These are phyloP conservation scores for Botryosphaeria dothidea DNA, from an alignment of 2,329 filamentous ascomycete species.

Conservation along the genomic window DNA sequence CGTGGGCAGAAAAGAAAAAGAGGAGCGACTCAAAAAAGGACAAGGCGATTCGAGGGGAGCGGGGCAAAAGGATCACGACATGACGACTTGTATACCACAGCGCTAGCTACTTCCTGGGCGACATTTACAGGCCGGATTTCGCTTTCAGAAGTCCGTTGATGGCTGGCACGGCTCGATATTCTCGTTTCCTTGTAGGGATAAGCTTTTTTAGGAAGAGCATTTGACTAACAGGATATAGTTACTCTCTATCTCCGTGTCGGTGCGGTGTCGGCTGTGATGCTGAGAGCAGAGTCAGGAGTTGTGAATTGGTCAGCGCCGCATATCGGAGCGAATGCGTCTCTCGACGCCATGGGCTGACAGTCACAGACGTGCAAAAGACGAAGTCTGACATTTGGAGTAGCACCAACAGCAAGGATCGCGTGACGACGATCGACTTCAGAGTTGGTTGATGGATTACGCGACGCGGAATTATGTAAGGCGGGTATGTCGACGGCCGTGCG, in stretches of 20 bases:
- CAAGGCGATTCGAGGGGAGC: too few species aligned
- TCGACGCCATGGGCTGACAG: not conserved
- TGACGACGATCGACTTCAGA: not conserved
- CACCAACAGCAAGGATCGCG: not conserved
- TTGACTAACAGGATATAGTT: constrained; percentile 5
- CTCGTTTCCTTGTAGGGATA: not conserved
- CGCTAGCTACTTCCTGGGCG: not conserved
- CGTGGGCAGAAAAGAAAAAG: not conserved
- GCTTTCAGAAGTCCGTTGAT: not conserved
- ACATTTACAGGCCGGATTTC: not conserved
- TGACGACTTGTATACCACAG: constrained; percentile 13
- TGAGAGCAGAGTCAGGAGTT: not conserved
- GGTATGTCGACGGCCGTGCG: not conserved
- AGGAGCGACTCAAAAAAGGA: not conserved
- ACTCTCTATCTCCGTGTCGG: not conserved
- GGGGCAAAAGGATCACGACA: not conserved
- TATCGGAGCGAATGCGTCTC: not conserved
- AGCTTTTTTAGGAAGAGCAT: not conserved
- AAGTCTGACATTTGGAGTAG: not conserved
- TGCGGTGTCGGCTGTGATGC: not conserved
- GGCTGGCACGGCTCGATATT: not conserved
- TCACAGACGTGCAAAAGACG: not conserved
- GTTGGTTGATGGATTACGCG: not conserved
- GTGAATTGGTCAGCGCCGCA: not conserved
- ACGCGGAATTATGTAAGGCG: not conserved